A percentile compares a stretch with the other conserved stretches of the same genome.
Evolutionary conservation across 1,284 basidiomycete genomes (phyloP).

Genomic region (Sporisorium scitamineum): DNA sequence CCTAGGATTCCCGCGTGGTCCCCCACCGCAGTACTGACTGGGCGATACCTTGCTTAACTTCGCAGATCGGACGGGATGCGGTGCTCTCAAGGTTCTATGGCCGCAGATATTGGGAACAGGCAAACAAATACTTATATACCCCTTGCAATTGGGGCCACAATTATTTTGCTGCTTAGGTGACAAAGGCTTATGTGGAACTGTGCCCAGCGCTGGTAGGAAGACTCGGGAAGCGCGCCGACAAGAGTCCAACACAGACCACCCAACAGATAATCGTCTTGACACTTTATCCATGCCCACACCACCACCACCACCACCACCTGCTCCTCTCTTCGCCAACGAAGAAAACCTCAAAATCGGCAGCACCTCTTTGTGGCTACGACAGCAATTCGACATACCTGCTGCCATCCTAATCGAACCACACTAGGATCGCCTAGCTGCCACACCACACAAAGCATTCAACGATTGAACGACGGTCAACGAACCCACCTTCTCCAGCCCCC

Average conservation of each 20-base stretch:
- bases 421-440: not conserved
- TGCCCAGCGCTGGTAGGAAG: constrained; percentile 10
- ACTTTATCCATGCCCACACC: not conserved
- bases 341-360: no score
- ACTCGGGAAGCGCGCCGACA: constrained; percentile 8
- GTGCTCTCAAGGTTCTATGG: constrained; percentile 83
- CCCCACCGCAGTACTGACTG: constrained; percentile 86
- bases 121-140: no score
- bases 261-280: not conserved
- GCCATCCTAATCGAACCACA: not conserved
- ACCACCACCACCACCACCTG: not conserved
- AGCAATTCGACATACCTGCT: not conserved
- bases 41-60: constrained; percentile 82
- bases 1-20: constrained; percentile 85
- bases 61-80: constrained; percentile 84
- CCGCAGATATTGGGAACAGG: constrained; percentile 73
- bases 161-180: not conserved
- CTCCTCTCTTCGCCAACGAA: not conserved
- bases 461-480: no score
- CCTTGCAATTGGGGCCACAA: no score
- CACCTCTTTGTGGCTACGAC: no score
- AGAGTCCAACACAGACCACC: constrained; percentile 33
- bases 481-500: not conserved
- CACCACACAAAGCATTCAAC: not conserved
- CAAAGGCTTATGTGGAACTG: not conserved